These are phyloP conservation scores for Seiridium cupressi DNA, from an alignment of 2,329 filamentous ascomycete genomes.

Conservation along the genomic window DNA sequence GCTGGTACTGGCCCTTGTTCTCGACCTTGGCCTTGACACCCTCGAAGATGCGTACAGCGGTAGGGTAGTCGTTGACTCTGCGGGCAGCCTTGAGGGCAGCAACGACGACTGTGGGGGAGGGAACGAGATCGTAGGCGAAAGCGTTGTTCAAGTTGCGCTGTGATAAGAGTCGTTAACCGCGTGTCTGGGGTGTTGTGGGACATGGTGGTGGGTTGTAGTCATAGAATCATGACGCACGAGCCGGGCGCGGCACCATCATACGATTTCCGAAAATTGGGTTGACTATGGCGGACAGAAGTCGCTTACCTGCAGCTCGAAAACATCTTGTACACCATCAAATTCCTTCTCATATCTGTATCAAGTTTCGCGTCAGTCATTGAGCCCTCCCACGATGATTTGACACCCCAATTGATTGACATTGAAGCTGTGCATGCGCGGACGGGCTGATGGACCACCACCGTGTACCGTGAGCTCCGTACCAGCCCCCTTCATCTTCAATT, in stretches of 20 bases:
- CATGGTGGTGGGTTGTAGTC: neutral
- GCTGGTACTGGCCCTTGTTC: constrained; percentile 95
- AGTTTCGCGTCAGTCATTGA: constrained; percentile 36
- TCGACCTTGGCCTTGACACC: constrained; percentile 99
- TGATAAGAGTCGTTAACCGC: constrained; percentile 7
- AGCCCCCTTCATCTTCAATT: neutral
- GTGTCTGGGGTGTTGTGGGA: neutral
- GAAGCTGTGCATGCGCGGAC: constrained; percentile 4
- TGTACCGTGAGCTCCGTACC: neutral
- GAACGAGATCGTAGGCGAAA: constrained; percentile 99
- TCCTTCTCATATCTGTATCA: constrained; percentile 92
- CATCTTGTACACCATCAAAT: constrained; percentile 95
- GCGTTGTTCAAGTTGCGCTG: constrained; percentile 81
- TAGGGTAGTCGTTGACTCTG: constrained; percentile 97
- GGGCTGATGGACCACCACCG: neutral
- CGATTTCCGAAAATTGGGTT: constrained; percentile 8
- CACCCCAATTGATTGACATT: constrained; percentile 21
- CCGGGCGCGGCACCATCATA: constrained; percentile 4
- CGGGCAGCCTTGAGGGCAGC: constrained; percentile 92
- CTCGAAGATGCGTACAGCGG: constrained; percentile 97
- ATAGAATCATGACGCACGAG: constrained; percentile 6
- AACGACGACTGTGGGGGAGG: constrained; percentile 84
- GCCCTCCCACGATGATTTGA: neutral
- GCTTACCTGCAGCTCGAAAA: constrained; percentile 98
- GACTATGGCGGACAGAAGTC: constrained; percentile 4